Evolutionary conservation across 1,284 basidiomycete genomes (phyloP).

Genomic region (Sporisorium scitamineum): DNA sequence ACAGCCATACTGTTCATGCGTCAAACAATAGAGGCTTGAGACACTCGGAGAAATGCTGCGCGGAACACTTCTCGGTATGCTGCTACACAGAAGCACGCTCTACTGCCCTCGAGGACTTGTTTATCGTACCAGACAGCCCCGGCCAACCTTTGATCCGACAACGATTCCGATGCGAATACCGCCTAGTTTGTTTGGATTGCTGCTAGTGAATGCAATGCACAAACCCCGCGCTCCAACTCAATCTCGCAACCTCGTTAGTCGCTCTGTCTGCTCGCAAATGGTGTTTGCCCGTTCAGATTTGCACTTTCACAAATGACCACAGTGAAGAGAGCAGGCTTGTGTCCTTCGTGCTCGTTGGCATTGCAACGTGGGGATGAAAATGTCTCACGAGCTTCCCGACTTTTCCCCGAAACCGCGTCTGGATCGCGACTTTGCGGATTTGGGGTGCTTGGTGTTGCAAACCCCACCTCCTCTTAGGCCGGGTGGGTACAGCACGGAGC

Average conservation of each 20-base stretch:
- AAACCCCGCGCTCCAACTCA: not conserved
- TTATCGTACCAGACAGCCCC: not conserved
- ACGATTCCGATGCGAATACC: not conserved
- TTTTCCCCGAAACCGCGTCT: constrained; percentile 5
- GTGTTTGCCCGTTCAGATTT: not conserved
- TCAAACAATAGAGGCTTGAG: no score
- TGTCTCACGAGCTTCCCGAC: constrained; percentile 5
- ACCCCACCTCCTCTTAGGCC: not conserved
- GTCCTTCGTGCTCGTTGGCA: not conserved
- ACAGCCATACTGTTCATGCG: no score
- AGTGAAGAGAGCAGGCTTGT: not conserved
- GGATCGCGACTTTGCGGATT: not conserved
- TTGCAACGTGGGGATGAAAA: not conserved
- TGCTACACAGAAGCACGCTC: not conserved
- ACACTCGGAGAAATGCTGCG: no score
- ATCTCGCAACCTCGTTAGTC: not conserved
- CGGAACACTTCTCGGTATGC: not conserved
- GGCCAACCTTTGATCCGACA: not conserved
- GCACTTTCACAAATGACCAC: no score
- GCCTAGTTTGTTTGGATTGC: not conserved
- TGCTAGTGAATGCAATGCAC: not conserved
- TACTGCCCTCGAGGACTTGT: not conserved
- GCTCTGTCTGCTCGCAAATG: not conserved
- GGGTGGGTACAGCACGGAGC: not conserved
- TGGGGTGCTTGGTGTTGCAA: not conserved